Base-by-base conservation (phyloP, 768 basidiomycete genomes). In the Rhizopogon sp. region DNA sequence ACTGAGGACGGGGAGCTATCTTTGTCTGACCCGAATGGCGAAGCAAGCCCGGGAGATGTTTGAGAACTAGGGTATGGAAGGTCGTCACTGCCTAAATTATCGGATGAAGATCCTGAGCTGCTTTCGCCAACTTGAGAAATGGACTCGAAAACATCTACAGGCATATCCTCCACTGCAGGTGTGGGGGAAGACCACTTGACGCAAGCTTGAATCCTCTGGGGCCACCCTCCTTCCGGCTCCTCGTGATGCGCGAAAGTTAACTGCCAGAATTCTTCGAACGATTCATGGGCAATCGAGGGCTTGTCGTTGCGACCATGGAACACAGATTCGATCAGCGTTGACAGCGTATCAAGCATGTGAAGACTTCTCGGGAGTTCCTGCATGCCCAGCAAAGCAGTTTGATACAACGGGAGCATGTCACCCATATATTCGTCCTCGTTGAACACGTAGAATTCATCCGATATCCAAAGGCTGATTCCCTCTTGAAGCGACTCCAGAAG, bases 181-280 rank as follows among this genome's bases (percentile, higher is more conserved):
- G 60, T 51, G 8, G 31, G n/a, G n/a, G 37, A 42, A 25, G 28
- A 53, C 45, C 50, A 61, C 9, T 54, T 46, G 16, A 79, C 60
- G 53, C 75, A 76, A 14, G 64, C 60, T 22, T 58, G 63, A 20
- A 87, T 72, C 40, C 73, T 68, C 29, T 71, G 69, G 0, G 84
- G 78, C 85, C 86, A 90, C 5, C 80, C 83, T 2, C 62, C 63
- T 13, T 64, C 56, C 0, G 85, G 84, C 22, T 72, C 67, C 3
- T 71, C 58, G 22, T 73, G 37, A 1, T 66, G 51, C 10, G 72
- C 72, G 57, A 76, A 88, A 2, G 74, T 73, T 1, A 71, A 60
- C 14, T 74, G 65, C 89, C 89, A 90, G 63, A 85, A 86, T 31
- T 80, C 79, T 6, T 64, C 64, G 62, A 91, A 89, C 2, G 82